Base-by-base conservation (phyloP, 1,284 basidiomycete genomes). In the Boletus subluridellus region DNA sequence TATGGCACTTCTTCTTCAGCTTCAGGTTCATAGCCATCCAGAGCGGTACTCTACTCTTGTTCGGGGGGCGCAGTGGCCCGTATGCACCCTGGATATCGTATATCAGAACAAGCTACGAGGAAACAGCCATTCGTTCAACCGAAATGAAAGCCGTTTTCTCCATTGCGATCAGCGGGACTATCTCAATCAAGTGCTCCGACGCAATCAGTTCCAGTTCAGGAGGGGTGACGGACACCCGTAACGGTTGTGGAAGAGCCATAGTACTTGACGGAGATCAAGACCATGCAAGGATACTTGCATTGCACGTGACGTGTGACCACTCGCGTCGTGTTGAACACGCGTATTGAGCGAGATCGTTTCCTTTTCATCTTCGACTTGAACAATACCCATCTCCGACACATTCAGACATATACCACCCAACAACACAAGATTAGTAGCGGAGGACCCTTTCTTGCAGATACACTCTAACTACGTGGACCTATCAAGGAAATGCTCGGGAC, bases 21-120 rank as follows among this genome's bases (percentile, higher is more conserved):
- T 98, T 98, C 55, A 99, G 78, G 66, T 96, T 94, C 7, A 92
- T 78, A 0, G 95, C 96, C 75, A 99, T 89, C 97, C 96, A 99
- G 6, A 98, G 79, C 0, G 97, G 97, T 11, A 98, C 85, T 60
- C 81, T 80, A 26, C 88, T 80, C 71, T 90, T 90, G 47, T 84
- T 82, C 12, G 96, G 95, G 7, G 97, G 96, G 14, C 87, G 80
- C 54, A 99, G 85, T 11, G 97, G 96, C 1, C 97, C 97, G 68
- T 95, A 98, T 57, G 90, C 85, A 54, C 94, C 94, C 90, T 94
- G 70, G 44, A 41, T 46, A 54, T 49, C 34, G 28, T 24, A 54
- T 28, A 58, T 60, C 52, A 62, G 64, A 63, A 59, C 50, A 39
- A 57, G 60, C 56, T 76, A 66, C 78, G 92, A 54, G 15, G 45